Base-by-base conservation (phyloP, 768 basidiomycete genomes). In the Leccinum subtestaceum region DNA sequence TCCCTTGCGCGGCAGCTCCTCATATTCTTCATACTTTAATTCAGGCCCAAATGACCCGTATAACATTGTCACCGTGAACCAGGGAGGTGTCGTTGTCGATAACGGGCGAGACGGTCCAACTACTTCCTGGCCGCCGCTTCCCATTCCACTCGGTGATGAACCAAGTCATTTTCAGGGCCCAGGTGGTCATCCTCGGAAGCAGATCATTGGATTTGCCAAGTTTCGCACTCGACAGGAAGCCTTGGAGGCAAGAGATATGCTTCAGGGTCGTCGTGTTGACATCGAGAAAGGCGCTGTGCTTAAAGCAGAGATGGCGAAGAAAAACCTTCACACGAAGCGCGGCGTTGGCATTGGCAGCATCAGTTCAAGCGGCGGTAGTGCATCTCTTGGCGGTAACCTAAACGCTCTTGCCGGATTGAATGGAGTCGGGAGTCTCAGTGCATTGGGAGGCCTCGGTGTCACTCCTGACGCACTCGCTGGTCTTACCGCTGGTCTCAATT, bases 281-380 rank as follows among this genome's bases (percentile, higher is more conserved):
- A 85, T 91, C 32, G 91, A 98, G 74, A 94, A 93, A 67, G 94
- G 94, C 13, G 87, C 92, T 1, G 88, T 95, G 2, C 74, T 99
- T 40, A 98, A 98, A 74, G 97, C 96, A 21, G 97, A 98, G 76
- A 98, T 99, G 95, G 97, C 97, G 19, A 98, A 98, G 85, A 99
- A 99, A 83, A 98, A 99, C 69, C 75, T 99, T 40, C 96, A 99
- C 69, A 96, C 95, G 19, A 97, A 96, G 77, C 80, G 93, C 40
- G 91, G 91, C 2, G 87, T 93, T 23, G 91, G 91, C n/a, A 84
- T 85, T 5, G 78, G 85, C 19, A 77, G 77, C 36, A 65, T 63
- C 9, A 60, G 57, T 23, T 62, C 70, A 12, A 67, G 65, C 36
- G 62, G 70, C 57, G 74, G 74, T 48, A 60, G 67, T 57, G 56